These are phyloP conservation scores for Gastrodia elata DNA, from an alignment of 106 monocot species.

Conservation along the genomic window DNA sequence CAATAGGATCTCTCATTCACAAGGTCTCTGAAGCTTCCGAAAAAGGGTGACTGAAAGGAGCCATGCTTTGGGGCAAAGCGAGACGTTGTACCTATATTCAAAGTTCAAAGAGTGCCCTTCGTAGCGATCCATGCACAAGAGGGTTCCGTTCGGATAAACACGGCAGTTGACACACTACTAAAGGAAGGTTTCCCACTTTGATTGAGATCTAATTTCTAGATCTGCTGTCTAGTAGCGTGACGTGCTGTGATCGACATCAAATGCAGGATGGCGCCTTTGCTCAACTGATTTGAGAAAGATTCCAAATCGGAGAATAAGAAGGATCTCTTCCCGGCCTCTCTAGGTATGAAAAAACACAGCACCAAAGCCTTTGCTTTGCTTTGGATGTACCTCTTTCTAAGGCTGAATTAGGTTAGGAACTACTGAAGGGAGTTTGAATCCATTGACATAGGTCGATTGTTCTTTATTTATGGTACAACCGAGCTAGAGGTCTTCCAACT, in stretches of 20 bases:
- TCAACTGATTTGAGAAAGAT: too few relatives aligned
- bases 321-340: too few relatives aligned
- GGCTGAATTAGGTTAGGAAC: not conserved
- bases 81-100: not conserved
- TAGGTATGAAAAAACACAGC: too few relatives aligned
- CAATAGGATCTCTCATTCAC: too few relatives aligned
- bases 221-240: too few relatives aligned
- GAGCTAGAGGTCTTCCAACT: not conserved
- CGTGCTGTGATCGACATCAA: too few relatives aligned
- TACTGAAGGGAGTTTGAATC: not conserved
- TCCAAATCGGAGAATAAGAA: too few relatives aligned
- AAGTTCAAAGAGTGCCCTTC: not conserved
- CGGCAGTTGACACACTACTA: not conserved
- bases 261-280: too few relatives aligned
- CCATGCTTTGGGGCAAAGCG: not conserved
- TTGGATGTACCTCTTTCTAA: not conserved
- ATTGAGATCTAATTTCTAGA: not conserved
- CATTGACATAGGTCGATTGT: too few relatives aligned
- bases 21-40: too few relatives aligned
- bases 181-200: not conserved
- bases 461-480: slow-evolving; percentile 3
- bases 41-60: too few relatives aligned
- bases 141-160: not conserved
- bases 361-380: not conserved
- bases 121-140: not conserved